Evolutionary conservation across 2,329 filamentous ascomycete genomes (phyloP), one percentile per base, ranked within the genome.

Genomic region (Trichoderma koningiopsis): DNA sequence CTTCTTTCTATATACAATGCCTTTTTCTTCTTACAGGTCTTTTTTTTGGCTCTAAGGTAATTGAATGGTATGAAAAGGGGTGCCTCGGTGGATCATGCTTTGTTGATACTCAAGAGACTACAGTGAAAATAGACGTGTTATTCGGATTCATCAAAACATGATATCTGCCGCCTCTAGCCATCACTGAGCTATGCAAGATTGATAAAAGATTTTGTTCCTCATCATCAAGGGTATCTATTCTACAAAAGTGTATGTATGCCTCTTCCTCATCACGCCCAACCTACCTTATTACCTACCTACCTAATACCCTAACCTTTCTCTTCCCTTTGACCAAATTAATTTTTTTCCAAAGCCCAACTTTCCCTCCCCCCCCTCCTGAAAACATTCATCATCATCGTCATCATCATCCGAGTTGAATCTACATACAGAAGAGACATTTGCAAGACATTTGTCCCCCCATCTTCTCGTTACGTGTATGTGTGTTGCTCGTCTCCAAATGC

Each of bases 221-320:
- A 71, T 72, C 72, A 70, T 68, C 76, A 76, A 76, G 80, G 80
- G 81, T 82, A 82, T 82, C 80, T 82, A 81, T 73, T 82, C 75
- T 80, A 79, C 78, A 79, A 49, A 49, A 68, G 58, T 57, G 37
- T 40, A 58, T 67, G 31, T 27, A 57, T 57, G 52, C 52, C 62
- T 55, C 62, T 55, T 55, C 72, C 72, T 68, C 60, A 70, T 69
- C 59, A 62, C 71, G 68, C 68, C 68, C 69, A 61, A 68, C 68
- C 62, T 69, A 62, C 66, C 35, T 33, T 33, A 33, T 33, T 37
- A 40, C 16, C 37, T 43, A 43, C 37, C 37, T 43, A 43, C 14
- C 37, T 43, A 43, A 19, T 43, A 43, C 37, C 37, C 37, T 43
- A 40, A 68, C 52, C 66, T 60, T 49, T 31, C 22, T 24, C 60